Base-by-base conservation (phyloP, 345 rosid species). In the Gossypium bickii region DNA sequence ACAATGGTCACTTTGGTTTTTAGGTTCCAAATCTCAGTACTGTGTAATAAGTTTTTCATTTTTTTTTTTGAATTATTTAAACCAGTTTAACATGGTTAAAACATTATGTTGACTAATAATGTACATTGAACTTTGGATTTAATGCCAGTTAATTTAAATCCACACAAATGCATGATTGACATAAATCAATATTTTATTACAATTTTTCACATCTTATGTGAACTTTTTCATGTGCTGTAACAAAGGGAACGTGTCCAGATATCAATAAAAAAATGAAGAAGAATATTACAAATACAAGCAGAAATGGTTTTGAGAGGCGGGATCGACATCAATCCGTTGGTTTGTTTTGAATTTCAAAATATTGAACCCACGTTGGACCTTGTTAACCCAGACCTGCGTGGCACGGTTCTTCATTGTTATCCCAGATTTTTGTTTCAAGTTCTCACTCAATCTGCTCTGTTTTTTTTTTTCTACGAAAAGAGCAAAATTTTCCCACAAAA, bases 221-320 rank as follows among this genome's bases (percentile, higher is more conserved):
- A n/a, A 59, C 58, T 82, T 79, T 77, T 79, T 70, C 66, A 80
- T 77, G 80, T 55, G 22, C 58, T n/a, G 18, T 7, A 55, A 7
- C 58, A n/a, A n/a, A n/a, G 58, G 24, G 58, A 55, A n/a, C 58
- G 3, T 55, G 22, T 5, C 58, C 22, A 55, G 18, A 18, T 0
- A 7, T n/a, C 59, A 55, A n/a, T 1, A 6, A 55, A 18, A 55
- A 55, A 55, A 1, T 34, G 41, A 34, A 34, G 7, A 34, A 34
- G 41, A 34, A 34, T 4, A 34, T 34, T 34, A 34, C 7, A 34
- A 18, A 18, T 18, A 55, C 12, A 18, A 55, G 24, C 59, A 55
- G 25, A 17, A 17, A 5, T 52, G 11, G 60, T 4, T 34, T 34
- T 34, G 41, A 34, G 41, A 34, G 8, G 24, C 24, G 59, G 59